Percentiles rank a stretch among this genome's conserved stretches.
Conservation (phyloP, 1,139 yeast species). For the Debaryomyces sp. region DNA sequence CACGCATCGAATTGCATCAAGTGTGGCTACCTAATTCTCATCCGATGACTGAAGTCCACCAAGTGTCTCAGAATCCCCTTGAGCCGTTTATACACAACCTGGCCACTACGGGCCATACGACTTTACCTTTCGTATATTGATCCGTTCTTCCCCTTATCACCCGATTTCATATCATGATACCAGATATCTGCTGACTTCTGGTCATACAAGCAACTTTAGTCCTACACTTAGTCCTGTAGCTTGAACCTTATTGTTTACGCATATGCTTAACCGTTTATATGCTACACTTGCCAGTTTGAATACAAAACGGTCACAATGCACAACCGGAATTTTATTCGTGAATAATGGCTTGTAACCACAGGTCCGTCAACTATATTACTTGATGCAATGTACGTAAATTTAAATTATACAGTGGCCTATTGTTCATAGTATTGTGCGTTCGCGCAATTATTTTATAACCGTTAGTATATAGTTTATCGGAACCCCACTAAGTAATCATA, state of each 20-base stretch:
- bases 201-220: neutral
- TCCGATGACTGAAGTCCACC: neutral
- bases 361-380: neutral
- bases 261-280: neutral
- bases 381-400: constrained; percentile 1
- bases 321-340: neutral
- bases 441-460: constrained; percentile 7
- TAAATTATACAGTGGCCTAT: neutral
- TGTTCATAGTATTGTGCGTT: constrained; percentile 2
- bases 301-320: neutral
- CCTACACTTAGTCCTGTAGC: neutral
- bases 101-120: neutral
- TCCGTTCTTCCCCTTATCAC: neutral
- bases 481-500: constrained; percentile 3
- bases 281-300: neutral
- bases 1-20: neutral
- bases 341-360: constrained; percentile 4
- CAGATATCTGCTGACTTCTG: neutral
- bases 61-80: neutral
- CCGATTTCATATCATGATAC: neutral
- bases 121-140: neutral
- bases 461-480: constrained; percentile 3
- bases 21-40: neutral
- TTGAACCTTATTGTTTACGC: neutral
- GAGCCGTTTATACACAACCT: neutral